Conservation (phyloP, 768 basidiomycete genomes). For the Auricularia heimuer region DNA sequence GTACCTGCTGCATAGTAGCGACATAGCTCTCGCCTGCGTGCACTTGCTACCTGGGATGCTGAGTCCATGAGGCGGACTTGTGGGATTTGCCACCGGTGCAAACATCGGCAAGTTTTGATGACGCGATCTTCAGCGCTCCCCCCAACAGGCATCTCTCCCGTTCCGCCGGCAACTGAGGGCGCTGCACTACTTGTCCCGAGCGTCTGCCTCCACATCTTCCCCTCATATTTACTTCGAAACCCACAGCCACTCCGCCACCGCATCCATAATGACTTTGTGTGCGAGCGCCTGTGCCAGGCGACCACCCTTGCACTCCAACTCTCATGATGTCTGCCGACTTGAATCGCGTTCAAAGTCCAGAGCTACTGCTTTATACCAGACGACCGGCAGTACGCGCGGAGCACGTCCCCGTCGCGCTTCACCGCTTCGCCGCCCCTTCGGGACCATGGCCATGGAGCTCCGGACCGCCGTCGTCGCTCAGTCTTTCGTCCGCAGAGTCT, state of each 20-base stretch:
- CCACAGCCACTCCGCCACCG: not conserved
- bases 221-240: too few species aligned
- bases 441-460: constrained; percentile 24
- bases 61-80: too few species aligned
- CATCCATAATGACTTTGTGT: not conserved
- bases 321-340: not conserved
- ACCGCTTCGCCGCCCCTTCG: constrained; percentile 33
- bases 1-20: not conserved
- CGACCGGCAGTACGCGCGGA: not conserved
- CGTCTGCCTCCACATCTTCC: too few species aligned
- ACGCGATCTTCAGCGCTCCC: too few species aligned
- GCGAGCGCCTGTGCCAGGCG: not conserved
- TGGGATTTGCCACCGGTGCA: too few species aligned
- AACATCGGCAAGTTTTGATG: too few species aligned
- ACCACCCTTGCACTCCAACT: not conserved
- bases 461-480: not conserved
- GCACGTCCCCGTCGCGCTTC: constrained; percentile 1
- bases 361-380: not conserved
- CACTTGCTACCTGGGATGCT: too few species aligned
- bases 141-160: too few species aligned
- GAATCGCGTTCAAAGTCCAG: not conserved
- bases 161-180: too few species aligned
- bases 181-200: too few species aligned
- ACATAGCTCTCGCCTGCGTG: too few species aligned
- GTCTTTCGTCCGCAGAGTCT: not conserved